Percentiles rank a stretch among this genome's conserved stretches.
These are phyloP conservation scores for Trypanosoma mega DNA, from an alignment of 208 protist species.

Conservation along the genomic window DNA sequence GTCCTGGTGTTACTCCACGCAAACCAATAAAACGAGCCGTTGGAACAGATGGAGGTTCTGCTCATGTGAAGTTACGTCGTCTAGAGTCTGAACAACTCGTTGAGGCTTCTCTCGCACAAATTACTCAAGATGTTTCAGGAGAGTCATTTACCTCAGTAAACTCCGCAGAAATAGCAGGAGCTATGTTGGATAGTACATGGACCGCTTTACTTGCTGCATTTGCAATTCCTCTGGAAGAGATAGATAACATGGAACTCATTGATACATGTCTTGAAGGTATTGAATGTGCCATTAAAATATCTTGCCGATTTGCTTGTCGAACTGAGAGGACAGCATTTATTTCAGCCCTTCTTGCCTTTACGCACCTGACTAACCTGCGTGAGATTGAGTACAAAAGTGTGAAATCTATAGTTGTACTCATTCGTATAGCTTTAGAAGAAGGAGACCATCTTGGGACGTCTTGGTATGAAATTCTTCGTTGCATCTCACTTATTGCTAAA, in stretches of 20 bases:
- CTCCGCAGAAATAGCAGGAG: slow-evolving; percentile 9
- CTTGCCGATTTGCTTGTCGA: slow-evolving; percentile 44
- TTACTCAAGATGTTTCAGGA: slow-evolving; percentile 2
- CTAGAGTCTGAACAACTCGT: not conserved
- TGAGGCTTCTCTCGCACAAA: not conserved
- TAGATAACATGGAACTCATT: slow-evolving; percentile 37
- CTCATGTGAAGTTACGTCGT: not conserved
- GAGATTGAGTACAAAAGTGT: slow-evolving; percentile 86
- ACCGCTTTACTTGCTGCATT: slow-evolving; percentile 54
- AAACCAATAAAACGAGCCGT: not conserved
- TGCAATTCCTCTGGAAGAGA: slow-evolving; percentile 49
- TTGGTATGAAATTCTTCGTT: slow-evolving; percentile 65
- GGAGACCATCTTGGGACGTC: slow-evolving; percentile 64
- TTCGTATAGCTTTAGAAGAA: slow-evolving; percentile 57
- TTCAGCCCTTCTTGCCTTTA: slow-evolving; percentile 64
- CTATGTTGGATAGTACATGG: slow-evolving; percentile 77
- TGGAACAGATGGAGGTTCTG: no score
- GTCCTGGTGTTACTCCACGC: not conserved
- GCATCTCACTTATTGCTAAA: slow-evolving; percentile 66
- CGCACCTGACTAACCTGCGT: slow-evolving; percentile 38
- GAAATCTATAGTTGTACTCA: slow-evolving; percentile 67
- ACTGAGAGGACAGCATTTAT: slow-evolving; percentile 70
- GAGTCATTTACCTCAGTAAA: slow-evolving; percentile 2
- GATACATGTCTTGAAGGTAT: slow-evolving; percentile 67
- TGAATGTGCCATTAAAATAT: slow-evolving; percentile 45